Conservation (phyloP, 495 filamentous ascomycete genomes). For the Cercophora newfieldiana region DNA sequence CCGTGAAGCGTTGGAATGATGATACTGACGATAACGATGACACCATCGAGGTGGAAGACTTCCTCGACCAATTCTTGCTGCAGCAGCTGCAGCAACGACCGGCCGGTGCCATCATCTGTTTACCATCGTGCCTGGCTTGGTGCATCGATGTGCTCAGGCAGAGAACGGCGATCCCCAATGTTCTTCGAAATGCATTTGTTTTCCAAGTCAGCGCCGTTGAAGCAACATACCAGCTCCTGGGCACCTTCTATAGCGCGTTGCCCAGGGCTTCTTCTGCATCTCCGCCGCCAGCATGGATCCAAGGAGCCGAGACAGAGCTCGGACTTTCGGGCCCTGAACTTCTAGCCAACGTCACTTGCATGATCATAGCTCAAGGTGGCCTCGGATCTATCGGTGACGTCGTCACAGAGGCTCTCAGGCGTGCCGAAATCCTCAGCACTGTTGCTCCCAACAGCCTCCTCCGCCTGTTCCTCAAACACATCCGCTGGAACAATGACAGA, state of each 20-base stretch:
- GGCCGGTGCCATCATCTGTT: background rate
- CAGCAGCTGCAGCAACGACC: constrained; percentile 16
- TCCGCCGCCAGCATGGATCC: background rate
- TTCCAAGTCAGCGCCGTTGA: background rate
- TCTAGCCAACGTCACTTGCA: constrained; percentile 20
- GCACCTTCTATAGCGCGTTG: constrained; percentile 21
- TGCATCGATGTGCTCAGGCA: constrained; percentile 6
- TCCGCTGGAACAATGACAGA: constrained; percentile 8
- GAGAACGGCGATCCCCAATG: background rate
- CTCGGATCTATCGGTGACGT: background rate
- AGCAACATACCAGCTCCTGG: constrained; percentile 17
- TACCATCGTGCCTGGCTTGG: constrained; percentile 15
- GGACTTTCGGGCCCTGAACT: constrained; percentile 24
- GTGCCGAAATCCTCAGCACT: background rate
- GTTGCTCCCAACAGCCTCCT: background rate
- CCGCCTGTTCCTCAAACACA: constrained; percentile 10
- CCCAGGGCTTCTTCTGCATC: background rate
- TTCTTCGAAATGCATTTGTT: background rate
- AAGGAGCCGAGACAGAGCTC: background rate
- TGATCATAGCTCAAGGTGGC: constrained; percentile 19
- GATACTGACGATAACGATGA: background rate
- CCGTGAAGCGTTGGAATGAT: constrained; percentile 21
- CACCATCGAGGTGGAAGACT: background rate
- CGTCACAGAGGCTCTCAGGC: background rate
- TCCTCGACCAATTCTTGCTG: constrained; percentile 16